Percentiles rank a stretch among this genome's conserved stretches.
Conservation (phyloP, 805 yeast genomes). For the Wickerhamiella brachini region DNA sequence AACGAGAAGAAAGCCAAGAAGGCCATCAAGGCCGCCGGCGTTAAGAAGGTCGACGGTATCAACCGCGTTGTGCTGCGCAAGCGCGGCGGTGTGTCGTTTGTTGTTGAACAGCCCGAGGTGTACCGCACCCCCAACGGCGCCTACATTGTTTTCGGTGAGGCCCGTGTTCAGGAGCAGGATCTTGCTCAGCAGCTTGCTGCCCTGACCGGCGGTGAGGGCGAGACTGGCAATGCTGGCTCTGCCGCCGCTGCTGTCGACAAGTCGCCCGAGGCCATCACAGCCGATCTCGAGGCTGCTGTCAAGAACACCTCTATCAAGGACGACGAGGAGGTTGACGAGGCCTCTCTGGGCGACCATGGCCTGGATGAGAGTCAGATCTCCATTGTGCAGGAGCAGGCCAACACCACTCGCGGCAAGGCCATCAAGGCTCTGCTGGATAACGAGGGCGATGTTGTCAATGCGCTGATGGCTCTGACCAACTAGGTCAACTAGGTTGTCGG, state of each 20-base stretch:
- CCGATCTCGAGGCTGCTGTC: slow-evolving; percentile 24
- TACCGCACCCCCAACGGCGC: slow-evolving; percentile 88
- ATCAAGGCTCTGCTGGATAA: slow-evolving; percentile 78
- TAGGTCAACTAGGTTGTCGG: slow-evolving; percentile 11
- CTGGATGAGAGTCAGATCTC: slow-evolving; percentile 69
- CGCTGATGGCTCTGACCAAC: slow-evolving; percentile 54
- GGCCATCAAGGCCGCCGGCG: slow-evolving; percentile 70
- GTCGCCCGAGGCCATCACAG: slow-evolving; percentile 20
- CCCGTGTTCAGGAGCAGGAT: slow-evolving; percentile 72
- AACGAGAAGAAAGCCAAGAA: slow-evolving; percentile 95
- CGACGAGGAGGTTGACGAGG: slow-evolving; percentile 44
- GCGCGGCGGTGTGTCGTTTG: slow-evolving; percentile 81
- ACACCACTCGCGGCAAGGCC: slow-evolving; percentile 79
- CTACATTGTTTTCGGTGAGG: slow-evolving; percentile 95
- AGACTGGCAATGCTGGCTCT: slow-evolving; percentile 28
- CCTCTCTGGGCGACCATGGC: slow-evolving; percentile 74
- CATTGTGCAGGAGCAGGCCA: slow-evolving; percentile 83
- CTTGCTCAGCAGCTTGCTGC: slow-evolving; percentile 62
- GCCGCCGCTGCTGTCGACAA: slow-evolving; percentile 30
- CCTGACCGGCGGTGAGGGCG: slow-evolving; percentile 25
- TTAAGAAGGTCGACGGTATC: slow-evolving; percentile 84
- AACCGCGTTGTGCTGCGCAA: slow-evolving; percentile 91
- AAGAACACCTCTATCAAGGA: slow-evolving; percentile 26
- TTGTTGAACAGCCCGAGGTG: slow-evolving; percentile 89
- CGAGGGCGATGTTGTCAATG: slow-evolving; percentile 89